Conservation (phyloP, 2,329 filamentous ascomycete genomes). For the Pseudofabraea citricarpa region DNA sequence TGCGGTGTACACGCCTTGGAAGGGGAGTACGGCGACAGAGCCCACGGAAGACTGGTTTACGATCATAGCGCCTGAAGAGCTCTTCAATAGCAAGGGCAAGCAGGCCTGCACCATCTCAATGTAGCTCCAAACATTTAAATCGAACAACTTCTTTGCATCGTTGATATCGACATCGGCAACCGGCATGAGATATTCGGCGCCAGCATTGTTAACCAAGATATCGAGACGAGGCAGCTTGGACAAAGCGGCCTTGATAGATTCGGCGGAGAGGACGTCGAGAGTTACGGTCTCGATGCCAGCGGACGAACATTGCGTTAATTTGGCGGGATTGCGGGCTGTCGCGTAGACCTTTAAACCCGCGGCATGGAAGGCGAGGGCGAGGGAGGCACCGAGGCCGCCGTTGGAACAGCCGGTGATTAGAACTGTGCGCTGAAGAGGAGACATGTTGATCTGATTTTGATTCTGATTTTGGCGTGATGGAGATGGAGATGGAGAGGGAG, state of each 20-base stretch:
- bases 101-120: slow-evolving; percentile 27
- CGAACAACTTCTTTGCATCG: slow-evolving; percentile 16
- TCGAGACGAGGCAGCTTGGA: slow-evolving; percentile 28
- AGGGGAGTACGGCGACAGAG: slow-evolving; percentile 29
- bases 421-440: no score
- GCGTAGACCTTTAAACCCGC: slow-evolving; percentile 14
- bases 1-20: slow-evolving; percentile 36
- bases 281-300: slow-evolving; percentile 12
- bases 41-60: slow-evolving; percentile 33
- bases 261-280: slow-evolving; percentile 35
- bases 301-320: slow-evolving; percentile 4
- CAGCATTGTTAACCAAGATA: slow-evolving; percentile 39
- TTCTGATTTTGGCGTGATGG: no score
- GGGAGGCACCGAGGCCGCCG: slow-evolving; percentile 26
- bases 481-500: no score
- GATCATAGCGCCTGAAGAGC: slow-evolving; percentile 33
- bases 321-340: slow-evolving; percentile 9
- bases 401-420: slow-evolving; percentile 33
- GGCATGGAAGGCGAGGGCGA: slow-evolving; percentile 27
- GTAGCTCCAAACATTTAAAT: slow-evolving; percentile 25
- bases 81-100: slow-evolving; percentile 25
- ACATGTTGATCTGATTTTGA: no score
- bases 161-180: slow-evolving; percentile 1
- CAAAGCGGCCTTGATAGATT: slow-evolving; percentile 16
- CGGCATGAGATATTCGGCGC: slow-evolving; percentile 19